Percentiles rank a stretch among this genome's conserved stretches.
phyloP scores from a whole-genome alignment of 192 early-diverging fungal species.

The Phlyctochytrium bullatum region DNA sequence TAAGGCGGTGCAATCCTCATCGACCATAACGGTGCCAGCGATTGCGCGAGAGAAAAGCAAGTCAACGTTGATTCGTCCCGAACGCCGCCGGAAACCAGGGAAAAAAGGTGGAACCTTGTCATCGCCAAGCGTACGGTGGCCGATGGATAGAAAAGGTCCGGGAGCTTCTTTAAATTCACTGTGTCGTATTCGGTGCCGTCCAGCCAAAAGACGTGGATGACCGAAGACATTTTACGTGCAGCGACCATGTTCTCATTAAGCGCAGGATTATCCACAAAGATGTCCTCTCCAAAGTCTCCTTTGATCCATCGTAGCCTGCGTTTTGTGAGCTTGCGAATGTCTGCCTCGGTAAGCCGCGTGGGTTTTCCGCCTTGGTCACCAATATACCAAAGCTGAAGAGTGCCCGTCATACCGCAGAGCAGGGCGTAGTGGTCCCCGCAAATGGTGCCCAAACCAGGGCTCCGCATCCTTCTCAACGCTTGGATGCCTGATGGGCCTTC shows the following conservation, averaged over 20 bases:
- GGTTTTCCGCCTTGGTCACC: no score
- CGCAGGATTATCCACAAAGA: background rate
- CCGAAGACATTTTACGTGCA: background rate
- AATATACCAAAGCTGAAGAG: background rate
- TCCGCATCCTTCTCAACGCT: background rate
- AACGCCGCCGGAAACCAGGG: background rate
- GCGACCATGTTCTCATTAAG: background rate
- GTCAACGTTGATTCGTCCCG: background rate
- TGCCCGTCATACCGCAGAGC: background rate
- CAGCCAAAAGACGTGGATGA: background rate
- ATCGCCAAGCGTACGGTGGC: no score
- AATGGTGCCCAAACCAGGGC: background rate
- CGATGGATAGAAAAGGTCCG: background rate
- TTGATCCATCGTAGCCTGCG: background rate
- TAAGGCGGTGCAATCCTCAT: background rate
- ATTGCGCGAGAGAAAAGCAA: background rate
- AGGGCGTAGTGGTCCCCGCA: background rate
- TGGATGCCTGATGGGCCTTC: background rate
- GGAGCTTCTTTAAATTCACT: background rate
- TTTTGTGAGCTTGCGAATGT: background rate
- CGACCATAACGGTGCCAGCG: background rate
- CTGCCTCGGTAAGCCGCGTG: no score
- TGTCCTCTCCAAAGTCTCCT: background rate
- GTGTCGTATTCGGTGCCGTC: background rate
- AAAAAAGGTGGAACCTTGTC: background rate